These are phyloP conservation scores for Blastobotrys ciferrii DNA, from an alignment of 1,139 yeast genomes.

Conservation along the genomic window DNA sequence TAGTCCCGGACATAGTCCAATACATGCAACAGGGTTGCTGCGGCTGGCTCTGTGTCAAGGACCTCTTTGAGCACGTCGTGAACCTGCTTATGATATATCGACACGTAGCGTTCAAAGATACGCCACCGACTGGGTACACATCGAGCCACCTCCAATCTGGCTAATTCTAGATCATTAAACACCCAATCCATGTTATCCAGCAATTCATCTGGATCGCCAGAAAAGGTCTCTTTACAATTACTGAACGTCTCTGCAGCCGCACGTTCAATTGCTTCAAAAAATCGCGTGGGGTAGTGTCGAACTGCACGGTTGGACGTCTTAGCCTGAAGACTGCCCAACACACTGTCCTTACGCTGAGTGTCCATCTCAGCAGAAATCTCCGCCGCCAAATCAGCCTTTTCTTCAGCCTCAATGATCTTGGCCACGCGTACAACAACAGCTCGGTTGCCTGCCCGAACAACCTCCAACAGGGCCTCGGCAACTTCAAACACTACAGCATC, in stretches of 20 bases:
- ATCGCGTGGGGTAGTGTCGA: conserved; percentile 65
- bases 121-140: conserved; percentile 76
- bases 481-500: conserved; percentile 62
- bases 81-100: conserved; percentile 66
- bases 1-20: conserved; percentile 76
- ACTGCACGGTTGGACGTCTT: conserved; percentile 35
- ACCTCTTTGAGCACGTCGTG: conserved; percentile 61
- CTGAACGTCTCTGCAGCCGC: conserved; percentile 65
- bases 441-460: conserved; percentile 62
- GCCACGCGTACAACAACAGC: conserved; percentile 69
- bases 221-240: conserved; percentile 59
- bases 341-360: conserved; percentile 9
- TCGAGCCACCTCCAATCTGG: conserved; percentile 55
- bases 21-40: conserved; percentile 43
- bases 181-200: conserved; percentile 79
- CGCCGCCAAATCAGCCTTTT: conserved; percentile 68
- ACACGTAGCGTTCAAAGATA: conserved; percentile 59
- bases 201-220: conserved; percentile 47
- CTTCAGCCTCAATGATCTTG: conserved; percentile 77
- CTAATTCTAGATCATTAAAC: conserved; percentile 71
- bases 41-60: conserved; percentile 64
- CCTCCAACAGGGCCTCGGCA: conserved; percentile 64
- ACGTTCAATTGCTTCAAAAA: conserved; percentile 58
- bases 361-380: conserved; percentile 47
- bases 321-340: conserved; percentile 16